A percentile compares a stretch with the other conserved stretches of the same genome.
phyloP scores from a whole-genome alignment of 2,329 filamentous ascomycete genomes.

The Botrytis galanthina region DNA sequence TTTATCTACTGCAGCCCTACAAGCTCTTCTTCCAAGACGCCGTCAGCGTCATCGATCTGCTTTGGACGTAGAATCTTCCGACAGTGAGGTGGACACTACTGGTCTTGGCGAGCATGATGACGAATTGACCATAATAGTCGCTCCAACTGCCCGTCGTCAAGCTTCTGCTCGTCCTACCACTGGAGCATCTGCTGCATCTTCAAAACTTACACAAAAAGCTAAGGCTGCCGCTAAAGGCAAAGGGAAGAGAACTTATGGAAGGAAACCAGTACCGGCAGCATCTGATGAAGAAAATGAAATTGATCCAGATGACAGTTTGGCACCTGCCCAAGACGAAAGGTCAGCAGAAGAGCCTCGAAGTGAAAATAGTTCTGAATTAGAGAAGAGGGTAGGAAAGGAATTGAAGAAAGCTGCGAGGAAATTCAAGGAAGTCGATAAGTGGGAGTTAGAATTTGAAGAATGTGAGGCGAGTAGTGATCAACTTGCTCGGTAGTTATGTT shows the following conservation, averaged over 20 bases:
- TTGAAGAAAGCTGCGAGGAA: slow-evolving; percentile 59
- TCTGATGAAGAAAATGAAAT: slow-evolving; percentile 60
- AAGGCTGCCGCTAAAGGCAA: slow-evolving; percentile 31
- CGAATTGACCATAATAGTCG: slow-evolving; percentile 49
- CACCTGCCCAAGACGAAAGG: slow-evolving; percentile 46
- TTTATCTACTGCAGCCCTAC: slow-evolving; percentile 40
- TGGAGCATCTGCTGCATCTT: background rate
- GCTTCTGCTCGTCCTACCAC: slow-evolving; percentile 26
- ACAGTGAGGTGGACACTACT: slow-evolving; percentile 48
- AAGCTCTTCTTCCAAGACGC: slow-evolving; percentile 40
- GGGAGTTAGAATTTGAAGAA: slow-evolving; percentile 67
- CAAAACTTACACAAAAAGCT: slow-evolving; percentile 4
- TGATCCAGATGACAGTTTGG: slow-evolving; percentile 43
- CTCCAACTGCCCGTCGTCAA: slow-evolving; percentile 39
- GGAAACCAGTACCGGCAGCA: slow-evolving; percentile 38
- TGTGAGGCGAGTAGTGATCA: slow-evolving; percentile 50
- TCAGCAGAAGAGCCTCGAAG: slow-evolving; percentile 24
- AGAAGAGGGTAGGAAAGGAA: slow-evolving; percentile 43
- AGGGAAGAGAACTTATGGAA: slow-evolving; percentile 45
- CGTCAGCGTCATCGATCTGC: slow-evolving; percentile 37
- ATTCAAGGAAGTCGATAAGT: slow-evolving; percentile 68
- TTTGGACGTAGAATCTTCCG: slow-evolving; percentile 45
- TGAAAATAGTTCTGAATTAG: slow-evolving; percentile 42
- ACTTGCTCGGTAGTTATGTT: background rate
- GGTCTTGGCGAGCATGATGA: slow-evolving; percentile 53